Percentiles rank a stretch among this genome's conserved stretches.
Evolutionary conservation across 768 basidiomycete genomes (phyloP).

Genomic region (Coprinopsis strossmayeri): DNA sequence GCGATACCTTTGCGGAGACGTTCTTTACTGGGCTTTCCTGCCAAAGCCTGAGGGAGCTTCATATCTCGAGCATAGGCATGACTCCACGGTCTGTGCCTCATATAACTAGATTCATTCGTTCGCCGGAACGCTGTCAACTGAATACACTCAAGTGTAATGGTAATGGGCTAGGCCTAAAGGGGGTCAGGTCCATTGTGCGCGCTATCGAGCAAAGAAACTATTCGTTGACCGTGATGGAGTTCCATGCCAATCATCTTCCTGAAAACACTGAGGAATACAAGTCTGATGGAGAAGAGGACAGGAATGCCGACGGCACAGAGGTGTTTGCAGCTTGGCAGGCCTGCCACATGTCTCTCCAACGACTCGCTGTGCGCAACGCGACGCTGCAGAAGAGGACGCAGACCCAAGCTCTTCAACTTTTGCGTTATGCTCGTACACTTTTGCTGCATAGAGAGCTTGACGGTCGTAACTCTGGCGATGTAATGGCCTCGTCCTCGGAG

Average conservation of each 20-base stretch:
- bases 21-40: slow-evolving; percentile 49
- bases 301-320: too few species aligned
- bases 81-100: slow-evolving; percentile 33
- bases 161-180: slow-evolving; percentile 43
- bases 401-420: slow-evolving; percentile 41
- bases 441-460: slow-evolving; percentile 27
- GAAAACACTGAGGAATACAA: slow-evolving; percentile 14
- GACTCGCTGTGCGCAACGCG: slow-evolving; percentile 37
- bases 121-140: slow-evolving; percentile 39
- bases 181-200: slow-evolving; percentile 36
- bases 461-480: neutral
- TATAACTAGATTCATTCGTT: slow-evolving; percentile 44
- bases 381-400: slow-evolving; percentile 30
- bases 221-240: slow-evolving; percentile 38
- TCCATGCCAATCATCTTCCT: slow-evolving; percentile 40
- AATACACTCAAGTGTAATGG: slow-evolving; percentile 46
- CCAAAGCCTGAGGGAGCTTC: slow-evolving; percentile 43
- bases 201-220: slow-evolving; percentile 42
- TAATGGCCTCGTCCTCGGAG: neutral
- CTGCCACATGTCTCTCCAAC: slow-evolving; percentile 24
- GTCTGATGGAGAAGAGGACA: slow-evolving; percentile 20
- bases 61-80: slow-evolving; percentile 47
- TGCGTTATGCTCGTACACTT: slow-evolving; percentile 42
- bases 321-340: slow-evolving; percentile 27
- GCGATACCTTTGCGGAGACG: slow-evolving; percentile 39